phyloP scores from a whole-genome alignment of 116 monocot genomes.

The Cymodocea nodosa region DNA sequence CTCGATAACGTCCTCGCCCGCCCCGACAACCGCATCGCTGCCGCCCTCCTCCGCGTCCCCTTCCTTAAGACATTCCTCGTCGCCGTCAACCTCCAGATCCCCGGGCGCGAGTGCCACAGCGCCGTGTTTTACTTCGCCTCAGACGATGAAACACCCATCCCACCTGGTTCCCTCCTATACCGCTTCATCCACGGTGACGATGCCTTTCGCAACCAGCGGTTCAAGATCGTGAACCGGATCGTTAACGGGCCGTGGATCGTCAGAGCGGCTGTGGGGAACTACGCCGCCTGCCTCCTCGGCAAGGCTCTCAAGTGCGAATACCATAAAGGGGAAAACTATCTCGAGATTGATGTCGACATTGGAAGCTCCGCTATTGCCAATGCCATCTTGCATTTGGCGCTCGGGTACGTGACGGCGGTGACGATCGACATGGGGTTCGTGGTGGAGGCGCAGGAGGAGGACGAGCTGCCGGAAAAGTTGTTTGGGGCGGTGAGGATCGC shows the following conservation, averaged over 20 bases:
- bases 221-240: slow-evolving; percentile 91
- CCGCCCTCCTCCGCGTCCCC: slow-evolving; percentile 34
- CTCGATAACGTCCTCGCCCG: slow-evolving; percentile 75
- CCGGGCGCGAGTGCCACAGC: slow-evolving; percentile 68
- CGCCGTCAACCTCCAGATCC: slow-evolving; percentile 78
- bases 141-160: slow-evolving; percentile 51
- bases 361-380: slow-evolving; percentile 91
- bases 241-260: slow-evolving; percentile 96
- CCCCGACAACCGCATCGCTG: slow-evolving; percentile 48
- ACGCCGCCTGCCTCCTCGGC: slow-evolving; percentile 82
- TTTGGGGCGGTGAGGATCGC: slow-evolving; percentile 86
- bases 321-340: slow-evolving; percentile 59
- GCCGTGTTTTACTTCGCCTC: slow-evolving; percentile 91
- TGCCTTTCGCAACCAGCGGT: slow-evolving; percentile 65
- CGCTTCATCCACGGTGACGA: slow-evolving; percentile 77
- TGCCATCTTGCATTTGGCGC: slow-evolving; percentile 62
- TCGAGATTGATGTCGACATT: slow-evolving; percentile 96
- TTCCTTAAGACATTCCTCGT: slow-evolving; percentile 43
- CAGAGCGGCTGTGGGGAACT: slow-evolving; percentile 68
- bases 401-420: slow-evolving; percentile 68
- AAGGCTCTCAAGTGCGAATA: slow-evolving; percentile 68
- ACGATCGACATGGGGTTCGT: slow-evolving; percentile 95
- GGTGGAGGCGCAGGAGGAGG: slow-evolving; percentile 76
- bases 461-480: slow-evolving; percentile 76
- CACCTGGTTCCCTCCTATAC: slow-evolving; percentile 48